Evolutionary conservation across 441 rosid species (phyloP).

Genomic region (Adansonia grandidieri): DNA sequence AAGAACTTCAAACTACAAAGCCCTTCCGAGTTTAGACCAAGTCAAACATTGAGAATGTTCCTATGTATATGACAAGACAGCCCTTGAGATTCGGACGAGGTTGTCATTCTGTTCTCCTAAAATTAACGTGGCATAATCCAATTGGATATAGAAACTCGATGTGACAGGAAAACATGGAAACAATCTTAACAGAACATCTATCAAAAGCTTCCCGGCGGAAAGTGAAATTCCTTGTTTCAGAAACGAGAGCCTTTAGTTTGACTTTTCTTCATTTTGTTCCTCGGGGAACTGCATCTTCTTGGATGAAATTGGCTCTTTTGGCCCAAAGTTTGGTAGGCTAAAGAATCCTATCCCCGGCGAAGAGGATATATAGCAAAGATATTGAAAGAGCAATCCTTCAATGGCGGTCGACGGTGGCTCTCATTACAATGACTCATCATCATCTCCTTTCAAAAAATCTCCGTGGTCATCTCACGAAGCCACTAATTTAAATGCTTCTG

Average conservation of each 20-base stretch:
- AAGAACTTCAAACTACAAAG: background rate
- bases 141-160: background rate
- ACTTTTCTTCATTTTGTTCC: background rate
- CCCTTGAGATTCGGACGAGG: background rate
- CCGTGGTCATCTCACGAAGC: constrained; percentile 58
- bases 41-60: background rate
- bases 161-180: background rate
- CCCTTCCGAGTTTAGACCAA: background rate
- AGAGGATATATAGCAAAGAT: background rate
- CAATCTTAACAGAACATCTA: background rate
- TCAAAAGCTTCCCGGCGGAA: background rate
- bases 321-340: constrained; percentile 31
- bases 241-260: background rate
- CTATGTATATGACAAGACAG: background rate
- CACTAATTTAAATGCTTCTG: background rate
- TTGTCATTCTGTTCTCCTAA: background rate
- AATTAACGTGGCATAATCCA: background rate
- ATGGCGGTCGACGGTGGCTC: constrained; percentile 34
- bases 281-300: constrained; percentile 22
- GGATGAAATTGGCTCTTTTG: constrained; percentile 25
- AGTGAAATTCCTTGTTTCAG: background rate
- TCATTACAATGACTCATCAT: constrained; percentile 30
- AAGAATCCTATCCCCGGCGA: constrained; percentile 27
- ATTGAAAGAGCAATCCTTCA: background rate
- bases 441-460: constrained; percentile 55